Base-by-base conservation (phyloP, 2,329 filamentous ascomycete species). In the Cladophialophora psammophila region DNA sequence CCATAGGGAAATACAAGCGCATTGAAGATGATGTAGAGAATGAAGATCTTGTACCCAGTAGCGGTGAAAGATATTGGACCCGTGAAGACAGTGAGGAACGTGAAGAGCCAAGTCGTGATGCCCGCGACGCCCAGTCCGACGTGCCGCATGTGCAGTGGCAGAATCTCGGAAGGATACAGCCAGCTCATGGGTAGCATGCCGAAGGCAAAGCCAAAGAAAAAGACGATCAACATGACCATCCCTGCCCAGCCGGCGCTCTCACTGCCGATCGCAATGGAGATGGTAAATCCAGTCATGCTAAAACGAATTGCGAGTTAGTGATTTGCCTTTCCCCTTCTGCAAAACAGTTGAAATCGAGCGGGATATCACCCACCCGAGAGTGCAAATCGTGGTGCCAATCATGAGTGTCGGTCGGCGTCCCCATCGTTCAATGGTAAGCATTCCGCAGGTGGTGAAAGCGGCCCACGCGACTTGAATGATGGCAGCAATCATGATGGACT, bases 1-100 rank as follows among this genome's bases (percentile, higher is more conserved):
- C 81, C 0, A 82, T 83, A 68, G 84, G 85, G 70, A 76, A 84
- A 74, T 83, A 80, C 67, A 79, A 80, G 48, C 84, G 34, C 15
- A 31, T 78, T 60, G 80, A 64, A 58, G 38, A 64, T 36, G 38
- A 59, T 58, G 38, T 52, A 52, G 31, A 60, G 40, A 26, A 60
- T 60, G 58, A 52, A 60, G 13, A 60, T 52, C 42, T 36, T 50
- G 7, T 36, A 60, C 18, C 58, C 58, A 5, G 42, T 60, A 2
- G 36, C 35, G 5, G 12, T 18, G 15, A 60, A 18, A 8, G 58
- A 26, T 26, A 60, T 60, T 8, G 58, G 58, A 20, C 40, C 42
- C 8, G 42, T 52, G 13, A 52, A 50, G 10, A 60, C 18, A 6
- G 42, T 60, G 13, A 60, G 10, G 45, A 60, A 60, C 18, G 40